phyloP scores from a whole-genome alignment of 345 rosid species.

The Citrus trifoliata region DNA sequence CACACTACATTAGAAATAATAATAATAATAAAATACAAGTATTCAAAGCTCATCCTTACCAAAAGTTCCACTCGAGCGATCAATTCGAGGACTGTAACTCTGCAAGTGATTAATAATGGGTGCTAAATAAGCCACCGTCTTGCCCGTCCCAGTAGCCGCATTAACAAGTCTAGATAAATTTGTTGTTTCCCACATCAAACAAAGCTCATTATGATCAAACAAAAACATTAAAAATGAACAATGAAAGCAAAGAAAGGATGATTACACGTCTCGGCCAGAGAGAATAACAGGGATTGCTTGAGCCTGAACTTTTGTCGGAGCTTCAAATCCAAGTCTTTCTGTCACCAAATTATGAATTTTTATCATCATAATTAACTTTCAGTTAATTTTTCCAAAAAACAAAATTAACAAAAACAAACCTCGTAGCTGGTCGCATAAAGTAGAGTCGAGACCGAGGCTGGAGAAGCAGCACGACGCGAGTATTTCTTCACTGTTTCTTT shows the following conservation, averaged over 20 bases:
- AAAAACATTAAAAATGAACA: background rate
- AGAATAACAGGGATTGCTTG: constrained; percentile 91
- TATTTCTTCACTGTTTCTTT: constrained; percentile 14
- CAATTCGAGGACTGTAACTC: constrained; percentile 51
- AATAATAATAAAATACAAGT: too few species aligned
- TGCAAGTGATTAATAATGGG: constrained; percentile 86
- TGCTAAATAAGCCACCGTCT: constrained; percentile 88
- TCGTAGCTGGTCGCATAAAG: constrained; percentile 53
- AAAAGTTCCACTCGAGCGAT: constrained; percentile 75
- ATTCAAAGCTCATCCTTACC: constrained; percentile 37
- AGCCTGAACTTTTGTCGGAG: constrained; percentile 87
- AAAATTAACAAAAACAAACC: constrained; percentile 28
- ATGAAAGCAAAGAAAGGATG: constrained; percentile 17
- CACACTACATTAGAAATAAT: background rate
- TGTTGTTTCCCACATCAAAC: background rate
- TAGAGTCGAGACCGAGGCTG: constrained; percentile 60
- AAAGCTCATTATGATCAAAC: background rate
- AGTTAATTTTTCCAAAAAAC: background rate
- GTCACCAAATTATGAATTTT: constrained; percentile 7
- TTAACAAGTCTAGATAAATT: constrained; percentile 70
- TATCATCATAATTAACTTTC: background rate
- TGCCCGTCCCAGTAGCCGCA: constrained; percentile 94
- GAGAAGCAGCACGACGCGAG: constrained; percentile 71
- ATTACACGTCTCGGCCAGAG: constrained; percentile 90
- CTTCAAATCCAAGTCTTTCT: constrained; percentile 85